phyloP scores from a whole-genome alignment of 257 asterid genomes.

The Verbascum thapsus region DNA sequence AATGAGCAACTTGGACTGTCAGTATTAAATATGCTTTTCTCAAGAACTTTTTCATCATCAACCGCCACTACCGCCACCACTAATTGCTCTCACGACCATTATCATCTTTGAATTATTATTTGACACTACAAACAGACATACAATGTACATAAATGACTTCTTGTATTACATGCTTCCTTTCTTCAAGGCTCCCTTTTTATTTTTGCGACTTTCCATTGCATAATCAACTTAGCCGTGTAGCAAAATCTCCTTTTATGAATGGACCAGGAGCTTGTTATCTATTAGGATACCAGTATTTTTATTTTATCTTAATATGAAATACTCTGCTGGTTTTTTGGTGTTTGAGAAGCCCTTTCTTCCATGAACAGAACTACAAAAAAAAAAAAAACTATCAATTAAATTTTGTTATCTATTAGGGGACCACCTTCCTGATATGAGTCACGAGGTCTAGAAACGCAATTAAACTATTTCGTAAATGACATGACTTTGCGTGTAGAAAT shows the following conservation, averaged over 20 bases:
- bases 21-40: constrained; percentile 1
- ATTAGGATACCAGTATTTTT: not conserved
- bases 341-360: constrained; percentile 21
- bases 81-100: constrained; percentile 18
- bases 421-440: constrained; percentile 13
- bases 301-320: constrained; percentile 8
- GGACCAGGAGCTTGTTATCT: constrained; percentile 5
- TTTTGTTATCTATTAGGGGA: constrained; percentile 14
- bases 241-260: constrained; percentile 4
- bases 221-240: not conserved
- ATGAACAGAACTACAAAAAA: constrained; percentile 6
- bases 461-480: constrained; percentile 12
- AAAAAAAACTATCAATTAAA: not conserved
- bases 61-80: constrained; percentile 21
- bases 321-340: constrained; percentile 5
- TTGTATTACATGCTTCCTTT: constrained; percentile 1
- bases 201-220: not conserved
- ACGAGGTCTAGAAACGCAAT: constrained; percentile 18
- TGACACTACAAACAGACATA: not conserved
- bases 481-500: constrained; percentile 7
- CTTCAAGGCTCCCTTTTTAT: not conserved
- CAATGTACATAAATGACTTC: constrained; percentile 14
- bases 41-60: not conserved
- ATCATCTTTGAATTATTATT: constrained; percentile 16
- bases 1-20: constrained; percentile 11